Evolutionary conservation across 306 rosid species (phyloP).

Genomic region (Quercus wislizeni): DNA sequence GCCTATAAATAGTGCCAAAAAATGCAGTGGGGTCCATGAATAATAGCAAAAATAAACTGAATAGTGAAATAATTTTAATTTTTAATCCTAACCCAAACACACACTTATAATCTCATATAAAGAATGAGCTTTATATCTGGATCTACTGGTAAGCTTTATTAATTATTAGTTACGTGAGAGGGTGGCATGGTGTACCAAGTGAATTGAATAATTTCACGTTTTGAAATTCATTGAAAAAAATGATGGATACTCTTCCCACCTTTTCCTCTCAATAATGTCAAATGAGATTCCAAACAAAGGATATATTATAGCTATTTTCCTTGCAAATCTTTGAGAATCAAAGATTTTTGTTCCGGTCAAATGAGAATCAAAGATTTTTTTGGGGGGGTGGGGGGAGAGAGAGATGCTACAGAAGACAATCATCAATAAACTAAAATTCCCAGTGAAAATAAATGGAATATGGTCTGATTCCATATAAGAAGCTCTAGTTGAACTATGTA

Average conservation of each 20-base stretch:
- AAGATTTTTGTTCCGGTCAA: not conserved
- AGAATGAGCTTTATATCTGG: too few relatives aligned
- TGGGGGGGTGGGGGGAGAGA: not conserved
- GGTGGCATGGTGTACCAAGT: too few relatives aligned
- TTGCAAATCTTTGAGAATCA: conserved; percentile 35
- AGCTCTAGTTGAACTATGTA: not conserved
- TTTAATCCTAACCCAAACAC: too few relatives aligned
- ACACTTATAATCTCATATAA: too few relatives aligned
- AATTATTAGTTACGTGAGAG: too few relatives aligned
- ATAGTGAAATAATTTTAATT: too few relatives aligned
- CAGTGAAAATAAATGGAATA: not conserved
- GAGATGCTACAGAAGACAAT: not conserved
- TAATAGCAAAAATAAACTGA: accelerated
- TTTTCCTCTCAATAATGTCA: not conserved
- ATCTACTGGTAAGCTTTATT: too few relatives aligned
- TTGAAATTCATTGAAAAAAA: not conserved
- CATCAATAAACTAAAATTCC: not conserved
- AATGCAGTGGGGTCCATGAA: accelerated
- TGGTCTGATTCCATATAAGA: not conserved
- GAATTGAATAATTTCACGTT: too few relatives aligned
- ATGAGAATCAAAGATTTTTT: conserved; percentile 20
- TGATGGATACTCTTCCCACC: not conserved
- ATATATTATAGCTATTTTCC: conserved; percentile 11
- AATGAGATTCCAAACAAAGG: not conserved
- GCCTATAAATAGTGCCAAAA: too few relatives aligned